Evolutionary conservation across 2,329 filamentous ascomycete genomes (phyloP).

Genomic region (Fusarium sp.): DNA sequence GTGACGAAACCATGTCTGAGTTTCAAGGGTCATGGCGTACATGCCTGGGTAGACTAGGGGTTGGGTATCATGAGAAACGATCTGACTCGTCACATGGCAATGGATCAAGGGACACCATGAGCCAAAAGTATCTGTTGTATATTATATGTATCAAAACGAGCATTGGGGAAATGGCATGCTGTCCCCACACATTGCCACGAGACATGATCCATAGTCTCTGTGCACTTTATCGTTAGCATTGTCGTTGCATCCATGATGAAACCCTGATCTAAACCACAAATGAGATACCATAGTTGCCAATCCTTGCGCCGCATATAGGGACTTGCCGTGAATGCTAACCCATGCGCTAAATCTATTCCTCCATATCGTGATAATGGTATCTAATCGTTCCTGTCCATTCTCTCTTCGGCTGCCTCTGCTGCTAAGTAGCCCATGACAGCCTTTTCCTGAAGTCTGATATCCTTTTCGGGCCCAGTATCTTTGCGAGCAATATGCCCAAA

Average conservation of each 20-base stretch:
- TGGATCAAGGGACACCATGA: constrained; percentile 13
- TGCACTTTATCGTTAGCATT: not conserved
- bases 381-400: constrained; percentile 33
- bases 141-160: constrained; percentile 40
- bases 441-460: constrained; percentile 47
- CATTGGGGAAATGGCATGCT: constrained; percentile 26
- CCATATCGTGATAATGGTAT: not conserved
- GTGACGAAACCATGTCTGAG: constrained; percentile 17
- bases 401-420: constrained; percentile 56
- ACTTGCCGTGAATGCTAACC: not conserved
- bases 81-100: constrained; percentile 12
- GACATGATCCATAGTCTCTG: not conserved
- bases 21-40: constrained; percentile 8
- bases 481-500: constrained; percentile 69
- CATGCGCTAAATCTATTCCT: not conserved
- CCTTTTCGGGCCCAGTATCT: constrained; percentile 37
- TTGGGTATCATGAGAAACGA: constrained; percentile 15
- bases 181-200: not conserved
- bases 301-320: not conserved
- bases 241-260: not conserved
- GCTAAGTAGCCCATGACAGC: constrained; percentile 56
- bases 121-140: constrained; percentile 34
- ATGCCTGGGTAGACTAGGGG: constrained; percentile 26
- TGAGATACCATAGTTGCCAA: not conserved
- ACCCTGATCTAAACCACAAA: not conserved